These are phyloP conservation scores for Microsporum canis DNA, from an alignment of 2,329 filamentous ascomycete species.

Conservation along the genomic window DNA sequence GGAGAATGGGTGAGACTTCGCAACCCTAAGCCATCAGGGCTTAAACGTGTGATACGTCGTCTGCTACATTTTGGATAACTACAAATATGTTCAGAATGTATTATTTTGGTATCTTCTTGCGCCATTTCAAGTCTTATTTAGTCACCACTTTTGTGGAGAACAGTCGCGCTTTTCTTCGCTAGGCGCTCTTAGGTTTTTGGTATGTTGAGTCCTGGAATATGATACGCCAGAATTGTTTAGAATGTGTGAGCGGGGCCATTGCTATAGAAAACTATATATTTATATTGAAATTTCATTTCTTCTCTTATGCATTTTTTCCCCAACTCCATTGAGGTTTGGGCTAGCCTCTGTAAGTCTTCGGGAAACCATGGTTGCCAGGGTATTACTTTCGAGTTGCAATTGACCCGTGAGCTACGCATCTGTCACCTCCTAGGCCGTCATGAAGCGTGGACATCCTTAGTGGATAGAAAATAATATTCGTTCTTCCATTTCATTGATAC, in stretches of 20 bases:
- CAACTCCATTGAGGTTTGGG: not conserved
- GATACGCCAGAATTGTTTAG: not conserved
- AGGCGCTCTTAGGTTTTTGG: not conserved
- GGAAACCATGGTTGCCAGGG: not conserved
- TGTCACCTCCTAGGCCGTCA: not conserved
- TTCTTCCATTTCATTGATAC: not conserved
- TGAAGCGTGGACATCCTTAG: not conserved
- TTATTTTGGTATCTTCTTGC: not conserved
- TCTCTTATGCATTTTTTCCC: not conserved
- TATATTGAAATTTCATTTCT: not conserved
- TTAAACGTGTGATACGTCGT: slow-evolving; percentile 13
- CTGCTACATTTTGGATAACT: not conserved
- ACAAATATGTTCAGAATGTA: not conserved
- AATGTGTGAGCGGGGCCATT: not conserved
- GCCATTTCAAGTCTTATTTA: not conserved
- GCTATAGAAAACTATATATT: not conserved
- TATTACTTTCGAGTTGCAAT: not conserved
- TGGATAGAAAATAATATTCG: not conserved
- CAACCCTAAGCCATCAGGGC: slow-evolving; percentile 33
- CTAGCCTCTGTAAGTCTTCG: not conserved
- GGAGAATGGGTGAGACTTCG: slow-evolving; percentile 70
- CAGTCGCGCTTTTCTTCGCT: not conserved
- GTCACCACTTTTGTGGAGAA: not conserved
- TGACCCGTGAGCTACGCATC: not conserved
- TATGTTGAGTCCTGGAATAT: not conserved